These are phyloP conservation scores for Psidium guajava DNA, from an alignment of 345 rosid genomes.

Conservation along the genomic window DNA sequence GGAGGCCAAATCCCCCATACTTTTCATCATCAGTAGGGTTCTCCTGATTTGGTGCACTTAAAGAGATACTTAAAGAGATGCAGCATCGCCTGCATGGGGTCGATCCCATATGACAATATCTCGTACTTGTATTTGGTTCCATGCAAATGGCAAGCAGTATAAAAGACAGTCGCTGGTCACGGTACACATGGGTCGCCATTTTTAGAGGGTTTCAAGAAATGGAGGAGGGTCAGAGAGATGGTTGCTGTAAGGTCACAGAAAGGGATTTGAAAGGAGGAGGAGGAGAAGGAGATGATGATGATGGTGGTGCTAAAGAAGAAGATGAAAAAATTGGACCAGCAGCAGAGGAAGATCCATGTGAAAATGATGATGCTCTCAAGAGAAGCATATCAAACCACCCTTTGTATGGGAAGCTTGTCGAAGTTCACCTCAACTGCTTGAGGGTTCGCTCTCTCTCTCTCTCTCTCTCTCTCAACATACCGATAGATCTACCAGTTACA, in stretches of 20 bases:
- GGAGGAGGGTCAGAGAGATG: not conserved
- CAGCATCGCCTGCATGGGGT: not conserved
- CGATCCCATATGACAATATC: not conserved
- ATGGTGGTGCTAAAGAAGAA: not conserved
- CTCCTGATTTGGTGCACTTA: not conserved
- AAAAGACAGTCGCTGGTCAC: not conserved
- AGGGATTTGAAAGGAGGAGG: not conserved
- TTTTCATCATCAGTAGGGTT: not conserved
- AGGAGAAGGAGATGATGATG: not conserved
- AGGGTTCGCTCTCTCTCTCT: conserved; percentile 20
- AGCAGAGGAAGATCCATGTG: conserved; percentile 3
- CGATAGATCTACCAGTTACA: not conserved
- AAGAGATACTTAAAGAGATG: not conserved
- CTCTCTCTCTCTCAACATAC: not conserved
- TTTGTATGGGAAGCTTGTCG: conserved; percentile 29
- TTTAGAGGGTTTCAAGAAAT: not conserved
- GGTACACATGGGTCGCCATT: not conserved
- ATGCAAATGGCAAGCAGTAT: not conserved
- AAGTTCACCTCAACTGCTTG: conserved; percentile 40
- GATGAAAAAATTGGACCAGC: not conserved
- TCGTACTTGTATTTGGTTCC: not conserved
- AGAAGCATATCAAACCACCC: conserved; percentile 43
- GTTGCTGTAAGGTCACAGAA: not conserved
- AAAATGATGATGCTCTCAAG: conserved; percentile 18
- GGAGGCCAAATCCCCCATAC: not conserved